Base-by-base conservation (phyloP, 257 asterid species). In the Solanum okadae region DNA sequence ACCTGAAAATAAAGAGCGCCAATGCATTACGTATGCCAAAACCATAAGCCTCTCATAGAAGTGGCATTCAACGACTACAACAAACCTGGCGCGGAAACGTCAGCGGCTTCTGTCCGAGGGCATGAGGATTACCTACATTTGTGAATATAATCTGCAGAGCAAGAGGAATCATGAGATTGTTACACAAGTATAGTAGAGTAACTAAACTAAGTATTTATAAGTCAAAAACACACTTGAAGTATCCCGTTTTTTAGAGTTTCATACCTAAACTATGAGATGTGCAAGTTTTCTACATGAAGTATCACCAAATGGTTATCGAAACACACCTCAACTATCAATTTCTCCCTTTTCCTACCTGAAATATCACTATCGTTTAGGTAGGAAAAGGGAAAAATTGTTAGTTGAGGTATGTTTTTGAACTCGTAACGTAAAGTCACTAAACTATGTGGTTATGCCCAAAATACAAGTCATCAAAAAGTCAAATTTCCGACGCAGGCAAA, bases 81-180 rank as follows among this genome's bases (percentile, higher is more conserved):
- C 83, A 33, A 90, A 94, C 99, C 98, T 95, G 98, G 82, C 98
- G 98, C 65, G 99, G 98, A 87, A 96, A 96, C 42, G 96, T 96
- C 91, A 96, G 93, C 49, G 98, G 99, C 89, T 95, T 96, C 90
- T 95, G 99, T 72, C 99, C 99, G 0, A 94, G 92, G 88, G 99
- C 99, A 87, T 96, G 99, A 56, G 99, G 99, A 79, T 96, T 96
- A 77, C 99, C 99, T 67, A 95, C 98, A 88, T 96, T 96, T 75
- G 99, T 95, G 88, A 96, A 95, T 91, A 96, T 91, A 90, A 95
- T 96, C 99, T 96, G 93, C 90, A 90, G 23, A 86, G 38, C 9
- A 84, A 67, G 23, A 49, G n/a, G 35, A 86, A 83, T 37, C 61
- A 29, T 56, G 20, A 87, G 40, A 86, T 16, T 14, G 61, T 81